Conservation (phyloP, 805 yeast species). For the Zygosaccharomyces siamensis region DNA sequence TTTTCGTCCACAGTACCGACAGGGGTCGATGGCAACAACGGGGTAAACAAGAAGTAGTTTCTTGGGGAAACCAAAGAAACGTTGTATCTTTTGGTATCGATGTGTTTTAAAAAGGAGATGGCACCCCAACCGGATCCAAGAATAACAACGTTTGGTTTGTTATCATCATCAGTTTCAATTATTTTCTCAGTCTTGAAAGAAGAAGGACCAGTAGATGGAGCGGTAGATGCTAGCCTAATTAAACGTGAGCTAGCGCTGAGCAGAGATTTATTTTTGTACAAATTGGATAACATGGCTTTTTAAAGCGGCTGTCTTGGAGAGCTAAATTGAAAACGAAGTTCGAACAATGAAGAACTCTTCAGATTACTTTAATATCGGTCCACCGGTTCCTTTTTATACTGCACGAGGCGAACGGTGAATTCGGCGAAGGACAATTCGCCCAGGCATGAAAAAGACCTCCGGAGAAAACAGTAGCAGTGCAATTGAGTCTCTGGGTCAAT, state of each 20-base stretch:
- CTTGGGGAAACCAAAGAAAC: constrained; percentile 89
- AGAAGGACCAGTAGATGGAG: constrained; percentile 31
- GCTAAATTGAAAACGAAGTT: background rate
- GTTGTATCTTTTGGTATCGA: constrained; percentile 83
- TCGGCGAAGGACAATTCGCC: background rate
- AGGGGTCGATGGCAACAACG: constrained; percentile 86
- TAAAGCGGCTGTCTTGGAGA: background rate
- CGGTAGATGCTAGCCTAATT: constrained; percentile 20
- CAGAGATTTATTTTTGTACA: constrained; percentile 10
- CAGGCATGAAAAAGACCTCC: background rate
- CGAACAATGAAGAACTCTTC: background rate
- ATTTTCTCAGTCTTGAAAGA: constrained; percentile 39
- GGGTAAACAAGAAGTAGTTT: constrained; percentile 90
- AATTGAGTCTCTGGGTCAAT: background rate
- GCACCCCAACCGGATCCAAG: constrained; percentile 96
- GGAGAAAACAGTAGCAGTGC: background rate
- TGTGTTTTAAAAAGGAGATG: constrained; percentile 72
- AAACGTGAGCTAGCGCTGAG: constrained; percentile 16
- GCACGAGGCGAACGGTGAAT: background rate
- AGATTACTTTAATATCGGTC: background rate
- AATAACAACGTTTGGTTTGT: constrained; percentile 49
- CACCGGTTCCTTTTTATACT: background rate
- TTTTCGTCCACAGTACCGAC: constrained; percentile 88
- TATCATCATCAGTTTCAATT: constrained; percentile 30
- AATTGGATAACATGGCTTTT: constrained; percentile 11